Conservation (phyloP, 1,284 basidiomycete species). For the Bjerkandera adusta region DNA sequence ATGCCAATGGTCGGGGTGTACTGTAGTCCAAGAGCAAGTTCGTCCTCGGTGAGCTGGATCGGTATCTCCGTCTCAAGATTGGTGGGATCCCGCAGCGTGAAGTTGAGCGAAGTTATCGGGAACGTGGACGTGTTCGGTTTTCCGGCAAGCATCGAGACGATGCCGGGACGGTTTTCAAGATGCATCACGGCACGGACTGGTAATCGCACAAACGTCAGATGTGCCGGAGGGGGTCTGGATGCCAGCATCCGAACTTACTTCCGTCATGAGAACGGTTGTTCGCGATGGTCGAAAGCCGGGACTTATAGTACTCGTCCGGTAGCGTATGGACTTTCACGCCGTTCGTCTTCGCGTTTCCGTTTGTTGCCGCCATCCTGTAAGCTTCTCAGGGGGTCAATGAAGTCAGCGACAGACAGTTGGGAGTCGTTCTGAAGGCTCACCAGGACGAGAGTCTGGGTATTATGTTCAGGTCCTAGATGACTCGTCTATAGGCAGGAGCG, state of each 20-base stretch:
- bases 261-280: slow-evolving; percentile 13
- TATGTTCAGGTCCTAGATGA: too few relatives aligned
- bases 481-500: too few relatives aligned
- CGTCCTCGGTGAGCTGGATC: slow-evolving; percentile 41
- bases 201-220: background rate
- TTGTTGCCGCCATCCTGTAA: too few relatives aligned
- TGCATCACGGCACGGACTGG: slow-evolving; percentile 5
- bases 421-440: too few relatives aligned
- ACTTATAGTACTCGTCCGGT: slow-evolving; percentile 10
- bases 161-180: slow-evolving; percentile 73
- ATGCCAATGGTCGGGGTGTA: slow-evolving; percentile 78
- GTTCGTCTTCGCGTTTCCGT: too few relatives aligned
- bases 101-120: slow-evolving; percentile 79
- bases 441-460: too few relatives aligned
- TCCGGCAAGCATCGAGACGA: slow-evolving; percentile 83
- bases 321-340: slow-evolving; percentile 1
- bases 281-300: slow-evolving; percentile 9
- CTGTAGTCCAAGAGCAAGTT: slow-evolving; percentile 51
- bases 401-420: too few relatives aligned
- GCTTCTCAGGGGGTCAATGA: too few relatives aligned
- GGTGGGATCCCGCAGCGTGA: slow-evolving; percentile 46
- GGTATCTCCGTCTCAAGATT: slow-evolving; percentile 39
- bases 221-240: background rate
- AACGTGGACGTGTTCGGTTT: slow-evolving; percentile 91
- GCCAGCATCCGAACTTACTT: slow-evolving; percentile 7